A percentile compares a stretch with the other conserved stretches of the same genome.
phyloP scores from a whole-genome alignment of 78 protist species.

The Thecamonas trahens region DNA sequence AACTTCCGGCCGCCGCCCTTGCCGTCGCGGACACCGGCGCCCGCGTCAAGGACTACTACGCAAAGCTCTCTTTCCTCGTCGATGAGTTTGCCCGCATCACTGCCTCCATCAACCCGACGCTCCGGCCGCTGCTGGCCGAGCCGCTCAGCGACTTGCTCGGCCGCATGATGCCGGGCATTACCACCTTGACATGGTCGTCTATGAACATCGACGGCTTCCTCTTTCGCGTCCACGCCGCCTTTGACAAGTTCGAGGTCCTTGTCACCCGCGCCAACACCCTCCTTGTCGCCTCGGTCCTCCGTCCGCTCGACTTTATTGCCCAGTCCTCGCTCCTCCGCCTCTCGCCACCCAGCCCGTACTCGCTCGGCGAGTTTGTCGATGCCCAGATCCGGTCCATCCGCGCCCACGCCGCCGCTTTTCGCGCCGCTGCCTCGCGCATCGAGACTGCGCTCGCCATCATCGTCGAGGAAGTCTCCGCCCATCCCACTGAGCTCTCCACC shows the following conservation, averaged over 20 bases:
- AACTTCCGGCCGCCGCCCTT: slow-evolving; percentile 46
- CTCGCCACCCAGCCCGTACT: slow-evolving; percentile 29
- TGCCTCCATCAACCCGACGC: slow-evolving; percentile 3
- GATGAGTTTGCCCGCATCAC: slow-evolving; percentile 31
- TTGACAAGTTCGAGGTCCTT: slow-evolving; percentile 25
- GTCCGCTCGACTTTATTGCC: slow-evolving; percentile 20
- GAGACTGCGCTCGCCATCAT: no score
- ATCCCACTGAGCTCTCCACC: no score
- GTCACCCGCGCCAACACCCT: slow-evolving; percentile 29
- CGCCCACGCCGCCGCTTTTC: no score
- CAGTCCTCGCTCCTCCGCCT: slow-evolving; percentile 24
- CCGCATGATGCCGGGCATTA: slow-evolving; percentile 44
- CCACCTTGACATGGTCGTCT: slow-evolving; percentile 65
- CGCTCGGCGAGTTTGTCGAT: slow-evolving; percentile 40
- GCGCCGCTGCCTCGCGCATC: no score
- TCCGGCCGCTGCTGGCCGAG: slow-evolving; percentile 12
- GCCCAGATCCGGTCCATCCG: no score
- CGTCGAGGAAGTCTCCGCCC: no score
- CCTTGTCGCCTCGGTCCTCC: slow-evolving; percentile 31
- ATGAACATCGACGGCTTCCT: slow-evolving; percentile 65
- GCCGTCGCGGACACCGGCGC: slow-evolving; percentile 47
- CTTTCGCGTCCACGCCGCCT: slow-evolving; percentile 13
- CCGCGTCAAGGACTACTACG: slow-evolving; percentile 30
- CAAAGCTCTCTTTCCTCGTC: slow-evolving; percentile 27
- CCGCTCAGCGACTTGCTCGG: slow-evolving; percentile 7